A percentile compares a stretch with the other conserved stretches of the same genome.
phyloP scores from a whole-genome alignment of 371 early-diverging fungal genomes.

The Sporodiniella umbellata region DNA sequence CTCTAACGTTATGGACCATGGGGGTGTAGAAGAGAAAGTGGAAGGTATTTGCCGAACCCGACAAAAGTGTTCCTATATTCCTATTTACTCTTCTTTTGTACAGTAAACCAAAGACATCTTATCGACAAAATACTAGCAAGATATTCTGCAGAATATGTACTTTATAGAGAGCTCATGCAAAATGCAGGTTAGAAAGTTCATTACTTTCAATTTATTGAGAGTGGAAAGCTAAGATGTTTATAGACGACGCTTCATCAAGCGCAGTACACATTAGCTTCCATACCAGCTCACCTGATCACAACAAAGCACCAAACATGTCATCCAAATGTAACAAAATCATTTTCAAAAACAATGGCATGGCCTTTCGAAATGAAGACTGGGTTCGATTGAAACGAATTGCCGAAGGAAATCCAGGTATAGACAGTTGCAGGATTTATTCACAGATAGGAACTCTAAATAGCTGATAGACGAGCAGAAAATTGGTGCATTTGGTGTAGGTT shows the following conservation, averaged over 20 bases:
- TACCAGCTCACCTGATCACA: conserved; percentile 32
- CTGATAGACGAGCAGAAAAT: conserved; percentile 56
- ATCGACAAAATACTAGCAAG: conserved; percentile 93
- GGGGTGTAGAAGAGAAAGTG: conserved; percentile 57
- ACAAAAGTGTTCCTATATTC: too few relatives aligned
- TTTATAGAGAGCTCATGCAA: conserved; percentile 76
- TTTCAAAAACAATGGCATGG: conserved; percentile 84
- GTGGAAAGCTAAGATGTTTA: neutral
- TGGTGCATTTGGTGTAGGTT: conserved; percentile 90
- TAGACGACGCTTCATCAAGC: conserved; percentile 65
- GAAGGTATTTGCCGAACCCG: too few relatives aligned
- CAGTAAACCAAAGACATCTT: conserved; percentile 87
- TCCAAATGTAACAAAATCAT: conserved; percentile 60
- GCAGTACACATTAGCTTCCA: conserved; percentile 58
- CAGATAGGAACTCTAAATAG: neutral
- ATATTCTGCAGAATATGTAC: conserved; percentile 75
- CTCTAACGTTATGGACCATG: conserved; percentile 42
- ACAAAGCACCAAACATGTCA: conserved; percentile 41
- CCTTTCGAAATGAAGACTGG: conserved; percentile 86
- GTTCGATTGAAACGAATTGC: conserved; percentile 80
- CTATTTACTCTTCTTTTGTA: neutral
- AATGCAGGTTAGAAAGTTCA: conserved; percentile 30
- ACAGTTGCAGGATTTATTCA: neutral
- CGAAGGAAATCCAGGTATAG: conserved; percentile 83
- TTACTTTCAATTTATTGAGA: neutral